Percentiles rank a stretch among this genome's conserved stretches.
phyloP scores from a whole-genome alignment of 1,139 yeast genomes.

The Pichia sp. region DNA sequence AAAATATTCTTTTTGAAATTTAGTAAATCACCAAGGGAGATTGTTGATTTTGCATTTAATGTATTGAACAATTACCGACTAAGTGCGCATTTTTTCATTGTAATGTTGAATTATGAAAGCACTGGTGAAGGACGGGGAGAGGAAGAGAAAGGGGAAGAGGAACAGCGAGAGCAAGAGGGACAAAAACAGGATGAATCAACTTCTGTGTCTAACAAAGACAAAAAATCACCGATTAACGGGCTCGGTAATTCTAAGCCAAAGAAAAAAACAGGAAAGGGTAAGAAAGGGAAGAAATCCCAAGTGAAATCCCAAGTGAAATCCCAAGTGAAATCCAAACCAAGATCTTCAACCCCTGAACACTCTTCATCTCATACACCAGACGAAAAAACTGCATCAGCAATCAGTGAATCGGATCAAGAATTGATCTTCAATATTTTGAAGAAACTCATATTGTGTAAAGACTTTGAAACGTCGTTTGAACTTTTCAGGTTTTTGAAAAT shows the following conservation, averaged over 20 bases:
- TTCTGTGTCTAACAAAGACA: neutral
- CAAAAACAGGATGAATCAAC: constrained; percentile 4
- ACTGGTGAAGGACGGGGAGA: constrained; percentile 8
- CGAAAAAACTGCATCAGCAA: neutral
- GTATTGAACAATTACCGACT: constrained; percentile 32
- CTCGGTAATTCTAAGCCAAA: constrained; percentile 1
- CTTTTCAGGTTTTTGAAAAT: constrained; percentile 37
- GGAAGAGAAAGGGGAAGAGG: constrained; percentile 7
- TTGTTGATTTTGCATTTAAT: constrained; percentile 29
- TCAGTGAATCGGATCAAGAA: constrained; percentile 26
- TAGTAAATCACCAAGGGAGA: constrained; percentile 31
- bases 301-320: too few relatives aligned
- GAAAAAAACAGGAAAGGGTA: neutral
- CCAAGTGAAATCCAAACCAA: too few relatives aligned
- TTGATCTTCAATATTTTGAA: constrained; percentile 33
- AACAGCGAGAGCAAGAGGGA: constrained; percentile 3
- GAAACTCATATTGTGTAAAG: constrained; percentile 34
- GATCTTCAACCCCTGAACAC: too few relatives aligned
- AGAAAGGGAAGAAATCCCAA: neutral
- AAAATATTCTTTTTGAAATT: constrained; percentile 36
- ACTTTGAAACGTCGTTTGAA: constrained; percentile 43
- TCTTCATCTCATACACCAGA: neutral
- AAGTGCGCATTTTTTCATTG: constrained; percentile 36
- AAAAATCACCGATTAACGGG: neutral
- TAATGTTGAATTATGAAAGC: constrained; percentile 36